Percentiles rank a stretch among this genome's conserved stretches.
These are phyloP conservation scores for Pleurotus tuber-regium DNA, from an alignment of 768 basidiomycete species.

Conservation along the genomic window DNA sequence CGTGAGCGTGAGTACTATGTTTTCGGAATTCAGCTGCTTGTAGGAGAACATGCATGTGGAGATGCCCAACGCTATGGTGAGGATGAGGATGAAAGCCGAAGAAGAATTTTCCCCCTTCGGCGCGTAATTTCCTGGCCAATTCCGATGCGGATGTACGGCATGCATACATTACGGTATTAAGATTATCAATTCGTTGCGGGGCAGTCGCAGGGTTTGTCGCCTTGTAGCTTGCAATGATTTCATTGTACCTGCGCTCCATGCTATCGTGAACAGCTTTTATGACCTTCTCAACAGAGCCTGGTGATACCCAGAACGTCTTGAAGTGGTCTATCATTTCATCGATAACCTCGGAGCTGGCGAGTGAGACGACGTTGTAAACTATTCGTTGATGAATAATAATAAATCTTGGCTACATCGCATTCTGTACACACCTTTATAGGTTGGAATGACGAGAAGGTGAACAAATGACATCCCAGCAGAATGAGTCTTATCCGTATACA, in stretches of 20 bases:
- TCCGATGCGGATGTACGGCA: neutral
- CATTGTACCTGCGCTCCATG: conserved; percentile 1
- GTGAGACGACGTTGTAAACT: conserved; percentile 8
- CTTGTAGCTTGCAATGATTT: neutral
- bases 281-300: neutral
- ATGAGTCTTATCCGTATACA: neutral
- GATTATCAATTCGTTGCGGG: neutral
- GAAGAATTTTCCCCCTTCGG: neutral
- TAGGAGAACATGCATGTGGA: conserved; percentile 7
- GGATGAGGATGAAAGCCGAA: conserved; percentile 6
- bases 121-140: neutral
- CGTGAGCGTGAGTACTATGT: neutral
- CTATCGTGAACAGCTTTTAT: neutral
- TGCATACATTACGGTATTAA: neutral
- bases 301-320: neutral
- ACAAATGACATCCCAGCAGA: conserved; percentile 5
- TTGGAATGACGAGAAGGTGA: conserved; percentile 7
- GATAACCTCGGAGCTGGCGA: neutral
- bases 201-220: neutral
- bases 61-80: conserved; percentile 2
- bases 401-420: neutral
- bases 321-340: conserved; percentile 1
- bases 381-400: neutral
- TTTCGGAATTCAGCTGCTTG: neutral
- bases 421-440: neutral